Conservation (phyloP, 1,139 yeast genomes). For the Kodamaea fungicola region DNA sequence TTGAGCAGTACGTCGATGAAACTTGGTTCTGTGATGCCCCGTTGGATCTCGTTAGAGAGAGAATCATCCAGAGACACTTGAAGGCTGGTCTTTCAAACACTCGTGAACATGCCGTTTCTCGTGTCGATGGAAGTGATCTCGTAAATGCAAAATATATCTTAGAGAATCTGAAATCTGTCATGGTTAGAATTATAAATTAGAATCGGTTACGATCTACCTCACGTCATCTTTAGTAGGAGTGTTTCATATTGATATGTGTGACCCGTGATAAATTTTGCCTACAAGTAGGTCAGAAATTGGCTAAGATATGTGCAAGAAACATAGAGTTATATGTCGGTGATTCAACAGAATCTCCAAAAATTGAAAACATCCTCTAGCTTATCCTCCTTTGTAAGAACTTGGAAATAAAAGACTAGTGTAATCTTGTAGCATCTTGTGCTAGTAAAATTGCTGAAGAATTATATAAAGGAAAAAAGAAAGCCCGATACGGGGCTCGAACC, state of each 20-base stretch:
- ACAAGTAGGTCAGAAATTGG: too few relatives aligned
- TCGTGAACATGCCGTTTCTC: constrained; percentile 54
- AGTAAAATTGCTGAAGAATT: background rate
- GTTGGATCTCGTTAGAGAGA: constrained; percentile 31
- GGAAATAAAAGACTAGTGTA: background rate
- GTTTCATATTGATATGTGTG: too few relatives aligned
- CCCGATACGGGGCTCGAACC: constrained; percentile 20
- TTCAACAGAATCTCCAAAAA: too few relatives aligned
- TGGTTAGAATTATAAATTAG: constrained; percentile 8
- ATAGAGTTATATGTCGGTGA: too few relatives aligned
- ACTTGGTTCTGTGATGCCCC: constrained; percentile 48
- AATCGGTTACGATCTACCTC: too few relatives aligned
- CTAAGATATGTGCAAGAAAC: too few relatives aligned
- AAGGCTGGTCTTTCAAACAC: constrained; percentile 59
- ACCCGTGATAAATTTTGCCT: too few relatives aligned
- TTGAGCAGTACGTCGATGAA: constrained; percentile 35
- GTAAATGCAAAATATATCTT: constrained; percentile 61
- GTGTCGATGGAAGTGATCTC: constrained; percentile 68
- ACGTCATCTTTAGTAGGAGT: too few relatives aligned
- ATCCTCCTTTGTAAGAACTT: too few relatives aligned
- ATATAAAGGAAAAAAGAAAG: constrained; percentile 5
- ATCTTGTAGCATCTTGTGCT: background rate
- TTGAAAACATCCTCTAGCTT: too few relatives aligned
- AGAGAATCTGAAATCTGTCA: constrained; percentile 27
- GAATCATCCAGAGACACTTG: constrained; percentile 73